Conservation (phyloP, 2,329 filamentous ascomycete genomes). For the Harringtonia lauricola region DNA sequence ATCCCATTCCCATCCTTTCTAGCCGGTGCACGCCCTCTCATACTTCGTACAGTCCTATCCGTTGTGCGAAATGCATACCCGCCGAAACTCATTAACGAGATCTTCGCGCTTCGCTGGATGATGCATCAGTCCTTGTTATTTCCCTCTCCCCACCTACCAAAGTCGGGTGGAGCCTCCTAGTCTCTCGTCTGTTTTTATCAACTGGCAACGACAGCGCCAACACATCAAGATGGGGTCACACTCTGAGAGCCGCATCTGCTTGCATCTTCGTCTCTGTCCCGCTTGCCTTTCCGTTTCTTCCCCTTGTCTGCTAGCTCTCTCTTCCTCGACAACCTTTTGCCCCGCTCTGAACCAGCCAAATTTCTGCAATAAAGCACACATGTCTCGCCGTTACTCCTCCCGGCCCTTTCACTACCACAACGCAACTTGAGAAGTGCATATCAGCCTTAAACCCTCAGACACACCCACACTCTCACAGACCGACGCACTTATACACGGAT, state of each 20-base stretch:
- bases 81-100: slow-evolving; percentile 24
- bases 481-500: slow-evolving; percentile 15
- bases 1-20: background rate
- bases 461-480: slow-evolving; percentile 25
- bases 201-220: slow-evolving; percentile 81
- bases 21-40: background rate
- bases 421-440: slow-evolving; percentile 5
- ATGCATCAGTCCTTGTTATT: slow-evolving; percentile 25
- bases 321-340: slow-evolving; percentile 27
- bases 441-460: slow-evolving; percentile 23
- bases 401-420: slow-evolving; percentile 18
- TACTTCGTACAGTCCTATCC: background rate
- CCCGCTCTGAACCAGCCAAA: slow-evolving; percentile 31
- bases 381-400: slow-evolving; percentile 47
- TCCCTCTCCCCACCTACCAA: slow-evolving; percentile 19
- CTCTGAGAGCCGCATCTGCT: slow-evolving; percentile 58
- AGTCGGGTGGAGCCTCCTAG: slow-evolving; percentile 52
- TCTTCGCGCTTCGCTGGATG: slow-evolving; percentile 27
- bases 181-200: slow-evolving; percentile 52
- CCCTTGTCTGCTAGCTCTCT: slow-evolving; percentile 23
- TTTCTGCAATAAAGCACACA: slow-evolving; percentile 54
- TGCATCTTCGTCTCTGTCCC: slow-evolving; percentile 40
- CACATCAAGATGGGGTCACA: slow-evolving; percentile 73
- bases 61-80: background rate
- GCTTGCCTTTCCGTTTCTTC: slow-evolving; percentile 23